These are phyloP conservation scores for Scytalidium sp. DNA, from an alignment of 2,329 filamentous ascomycete genomes.

Conservation along the genomic window DNA sequence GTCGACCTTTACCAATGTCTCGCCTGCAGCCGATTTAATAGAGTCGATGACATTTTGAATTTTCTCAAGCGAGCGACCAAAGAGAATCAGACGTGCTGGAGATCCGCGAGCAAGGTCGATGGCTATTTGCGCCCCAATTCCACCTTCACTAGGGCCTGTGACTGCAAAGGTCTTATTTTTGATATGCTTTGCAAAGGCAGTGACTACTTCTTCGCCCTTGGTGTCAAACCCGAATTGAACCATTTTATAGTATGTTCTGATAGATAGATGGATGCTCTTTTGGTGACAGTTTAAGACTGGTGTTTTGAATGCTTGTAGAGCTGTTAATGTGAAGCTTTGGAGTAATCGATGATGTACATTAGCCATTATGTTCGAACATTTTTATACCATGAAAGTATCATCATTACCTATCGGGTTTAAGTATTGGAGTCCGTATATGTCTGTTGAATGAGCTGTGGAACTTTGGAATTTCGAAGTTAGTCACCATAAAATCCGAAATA, in stretches of 20 bases:
- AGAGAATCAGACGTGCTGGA: slow-evolving; percentile 12
- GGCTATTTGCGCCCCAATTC: slow-evolving; percentile 15
- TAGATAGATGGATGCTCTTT: not conserved
- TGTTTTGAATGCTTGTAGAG: too few species aligned
- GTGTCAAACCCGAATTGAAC: slow-evolving; percentile 24
- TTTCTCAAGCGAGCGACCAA: slow-evolving; percentile 14
- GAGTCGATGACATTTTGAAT: slow-evolving; percentile 15
- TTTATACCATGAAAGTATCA: too few species aligned
- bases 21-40: slow-evolving; percentile 6
- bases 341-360: too few species aligned
- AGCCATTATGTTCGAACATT: too few species aligned
- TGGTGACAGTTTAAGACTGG: not conserved
- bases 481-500: too few species aligned
- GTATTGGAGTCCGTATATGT: too few species aligned
- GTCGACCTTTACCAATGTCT: not conserved
- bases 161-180: slow-evolving; percentile 14
- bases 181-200: slow-evolving; percentile 10
- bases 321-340: too few species aligned
- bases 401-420: too few species aligned
- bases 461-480: too few species aligned
- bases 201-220: slow-evolving; percentile 9
- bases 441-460: too few species aligned
- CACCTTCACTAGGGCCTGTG: slow-evolving; percentile 12
- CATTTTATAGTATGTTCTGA: not conserved
- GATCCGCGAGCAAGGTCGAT: slow-evolving; percentile 19